Evolutionary conservation across 139 green algal genomes (phyloP), one percentile per base, ranked within the genome.

Genomic region (Chlorella sp.): DNA sequence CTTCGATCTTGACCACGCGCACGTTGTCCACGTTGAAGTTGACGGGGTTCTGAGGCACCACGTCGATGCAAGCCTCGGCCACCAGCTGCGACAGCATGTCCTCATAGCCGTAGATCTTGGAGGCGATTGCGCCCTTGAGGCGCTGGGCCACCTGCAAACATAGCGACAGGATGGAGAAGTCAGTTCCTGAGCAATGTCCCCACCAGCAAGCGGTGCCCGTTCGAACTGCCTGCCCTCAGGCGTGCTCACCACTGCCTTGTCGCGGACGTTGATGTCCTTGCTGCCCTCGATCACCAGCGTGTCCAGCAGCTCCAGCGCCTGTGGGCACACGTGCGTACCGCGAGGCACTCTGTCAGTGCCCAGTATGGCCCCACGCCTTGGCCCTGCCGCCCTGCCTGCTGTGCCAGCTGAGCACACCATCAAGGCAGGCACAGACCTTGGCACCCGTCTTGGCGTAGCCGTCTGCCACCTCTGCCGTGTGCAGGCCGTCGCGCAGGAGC

Each of bases 1-100:
- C 94, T n/a, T 84, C 67, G 68, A 99, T 91, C 84, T 99, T 99
- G 65, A 89, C 83, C 63, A 97, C 89, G 10, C 95, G 89, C 74
- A 99, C 95, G 71, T 99, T 98, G 86, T 99, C 95, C 36, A 99
- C 94, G 76, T 97, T 98, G 88, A 99, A 99, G 84, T 97, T 97
- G 74, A 82, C 62, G 1, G 91, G 87, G 84, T 99, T 99, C 69
- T 89, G 89, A 36, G 95, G 95, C 75, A 88, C 90, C 36, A 99
- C 93, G 35, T 89, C 87, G 30, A 99, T 93, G 86, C 95, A 99
- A 0, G 95, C 95, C 75, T 97, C 79, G 10, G 95, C 95, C 26
- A 98, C 88, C n/a, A 98, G 77, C 6, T 85, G 83, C 23, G 76
- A 80, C 36, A 99, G 89, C 29, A 96, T 33, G 32, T 90, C 81